These are phyloP conservation scores for Hydnum rufescens DNA, from an alignment of 768 basidiomycete species.

Conservation along the genomic window DNA sequence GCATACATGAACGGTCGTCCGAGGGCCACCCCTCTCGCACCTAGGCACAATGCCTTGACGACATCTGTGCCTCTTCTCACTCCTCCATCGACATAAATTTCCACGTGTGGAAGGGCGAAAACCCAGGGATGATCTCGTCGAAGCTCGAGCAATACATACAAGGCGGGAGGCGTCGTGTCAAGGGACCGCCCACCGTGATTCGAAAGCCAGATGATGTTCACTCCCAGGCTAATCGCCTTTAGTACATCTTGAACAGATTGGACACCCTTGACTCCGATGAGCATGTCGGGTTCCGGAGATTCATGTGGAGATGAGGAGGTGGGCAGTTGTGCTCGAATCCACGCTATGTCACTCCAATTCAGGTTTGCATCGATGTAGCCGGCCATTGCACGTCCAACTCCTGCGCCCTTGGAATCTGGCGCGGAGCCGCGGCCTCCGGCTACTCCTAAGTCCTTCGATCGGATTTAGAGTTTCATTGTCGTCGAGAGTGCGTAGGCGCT, in stretches of 20 bases:
- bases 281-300: background rate
- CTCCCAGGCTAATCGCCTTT: slow-evolving; percentile 19
- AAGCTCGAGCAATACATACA: background rate
- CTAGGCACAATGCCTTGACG: slow-evolving; percentile 70
- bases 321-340: background rate
- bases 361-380: slow-evolving; percentile 9
- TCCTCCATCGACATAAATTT: slow-evolving; percentile 77
- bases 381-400: slow-evolving; percentile 3
- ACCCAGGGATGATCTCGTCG: slow-evolving; percentile 15
- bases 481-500: background rate
- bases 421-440: background rate
- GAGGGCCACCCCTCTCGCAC: slow-evolving; percentile 20
- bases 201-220: slow-evolving; percentile 21
- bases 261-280: slow-evolving; percentile 19
- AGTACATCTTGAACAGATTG: slow-evolving; percentile 21
- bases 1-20: slow-evolving; percentile 22
- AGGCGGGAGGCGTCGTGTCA: slow-evolving; percentile 10
- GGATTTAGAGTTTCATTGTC: background rate
- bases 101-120: slow-evolving; percentile 13
- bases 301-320: slow-evolving; percentile 7
- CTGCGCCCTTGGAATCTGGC: slow-evolving; percentile 2
- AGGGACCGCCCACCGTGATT: slow-evolving; percentile 25
- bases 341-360: slow-evolving; percentile 6
- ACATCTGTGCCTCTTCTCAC: slow-evolving; percentile 70
- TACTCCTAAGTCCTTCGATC: background rate